Conservation (phyloP, 2,329 filamentous ascomycete genomes). For the Alternaria postmessia region DNA sequence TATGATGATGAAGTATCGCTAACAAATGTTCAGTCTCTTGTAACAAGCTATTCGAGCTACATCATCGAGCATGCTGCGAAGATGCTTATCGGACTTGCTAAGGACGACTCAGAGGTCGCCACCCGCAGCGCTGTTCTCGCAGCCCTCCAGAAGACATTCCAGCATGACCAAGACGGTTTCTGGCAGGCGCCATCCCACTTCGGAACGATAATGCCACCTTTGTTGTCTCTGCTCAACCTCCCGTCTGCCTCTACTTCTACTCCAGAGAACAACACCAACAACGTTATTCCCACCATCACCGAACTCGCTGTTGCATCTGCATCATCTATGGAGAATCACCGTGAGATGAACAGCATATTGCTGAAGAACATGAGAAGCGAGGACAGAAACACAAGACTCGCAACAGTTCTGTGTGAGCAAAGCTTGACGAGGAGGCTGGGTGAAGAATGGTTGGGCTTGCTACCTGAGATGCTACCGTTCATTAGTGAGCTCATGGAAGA, state of each 20-base stretch:
- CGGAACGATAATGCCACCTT: constrained; percentile 70
- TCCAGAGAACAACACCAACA: constrained; percentile 52
- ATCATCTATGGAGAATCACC: constrained; percentile 88
- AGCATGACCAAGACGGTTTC: constrained; percentile 92
- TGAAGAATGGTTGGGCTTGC: constrained; percentile 89
- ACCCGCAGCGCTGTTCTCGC: constrained; percentile 76
- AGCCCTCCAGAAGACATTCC: constrained; percentile 78
- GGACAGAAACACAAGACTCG: constrained; percentile 75
- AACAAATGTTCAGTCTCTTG: constrained; percentile 69
- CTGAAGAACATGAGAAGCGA: constrained; percentile 81
- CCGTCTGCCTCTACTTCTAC: constrained; percentile 21
- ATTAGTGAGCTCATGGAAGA: constrained; percentile 97
- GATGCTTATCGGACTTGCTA: constrained; percentile 60
- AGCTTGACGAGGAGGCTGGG: constrained; percentile 80
- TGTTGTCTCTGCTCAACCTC: constrained; percentile 69
- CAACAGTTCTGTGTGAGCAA: constrained; percentile 83
- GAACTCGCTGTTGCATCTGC: constrained; percentile 80
- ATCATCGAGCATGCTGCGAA: constrained; percentile 77
- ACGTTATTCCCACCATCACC: constrained; percentile 76
- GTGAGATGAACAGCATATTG: constrained; percentile 81
- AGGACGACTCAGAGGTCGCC: constrained; percentile 57
- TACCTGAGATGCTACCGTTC: constrained; percentile 95
- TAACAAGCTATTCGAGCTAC: constrained; percentile 90
- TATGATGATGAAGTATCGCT: constrained; percentile 17
- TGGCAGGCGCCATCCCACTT: constrained; percentile 95